A percentile compares a stretch with the other conserved stretches of the same genome.
Evolutionary conservation across 75 land plant genomes (phyloP).

Genomic region (Picea sitchensis): DNA sequence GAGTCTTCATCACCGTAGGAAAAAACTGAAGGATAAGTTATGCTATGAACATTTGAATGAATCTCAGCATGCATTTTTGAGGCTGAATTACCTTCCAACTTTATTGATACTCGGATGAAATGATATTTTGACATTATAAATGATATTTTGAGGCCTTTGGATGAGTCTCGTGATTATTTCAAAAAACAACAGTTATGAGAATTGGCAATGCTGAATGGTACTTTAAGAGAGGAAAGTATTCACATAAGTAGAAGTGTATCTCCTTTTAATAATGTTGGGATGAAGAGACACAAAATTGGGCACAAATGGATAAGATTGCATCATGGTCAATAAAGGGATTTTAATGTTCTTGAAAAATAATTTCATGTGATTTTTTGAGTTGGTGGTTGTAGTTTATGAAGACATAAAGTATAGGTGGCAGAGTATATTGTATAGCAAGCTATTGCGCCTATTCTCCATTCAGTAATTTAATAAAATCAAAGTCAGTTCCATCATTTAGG

Average conservation of each 20-base stretch:
- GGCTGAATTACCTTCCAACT: slow-evolving; percentile 78
- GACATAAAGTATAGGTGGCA: too few relatives aligned
- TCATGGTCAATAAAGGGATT: neutral
- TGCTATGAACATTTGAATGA: slow-evolving; percentile 21
- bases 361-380: neutral
- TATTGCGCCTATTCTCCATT: too few relatives aligned
- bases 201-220: too few relatives aligned
- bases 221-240: slow-evolving; percentile 26
- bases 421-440: too few relatives aligned
- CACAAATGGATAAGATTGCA: slow-evolving; percentile 22
- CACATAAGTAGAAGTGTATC: slow-evolving; percentile 65
- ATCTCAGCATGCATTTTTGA: slow-evolving; percentile 81
- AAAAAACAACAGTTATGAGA: too few relatives aligned
- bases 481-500: too few relatives aligned
- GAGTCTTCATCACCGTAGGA: too few relatives aligned
- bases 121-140: slow-evolving; percentile 66
- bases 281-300: slow-evolving; percentile 95
- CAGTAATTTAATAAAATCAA: too few relatives aligned
- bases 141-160: slow-evolving; percentile 45
- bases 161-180: too few relatives aligned
- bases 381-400: slow-evolving; percentile 4
- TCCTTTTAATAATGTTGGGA: slow-evolving; percentile 70
- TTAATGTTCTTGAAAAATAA: neutral
- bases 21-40: too few relatives aligned
- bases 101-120: slow-evolving; percentile 61